A percentile compares a stretch with the other conserved stretches of the same genome.
These are phyloP conservation scores for Pestalotiopsis sp. DNA, from an alignment of 2,329 filamentous ascomycete species.

Conservation along the genomic window DNA sequence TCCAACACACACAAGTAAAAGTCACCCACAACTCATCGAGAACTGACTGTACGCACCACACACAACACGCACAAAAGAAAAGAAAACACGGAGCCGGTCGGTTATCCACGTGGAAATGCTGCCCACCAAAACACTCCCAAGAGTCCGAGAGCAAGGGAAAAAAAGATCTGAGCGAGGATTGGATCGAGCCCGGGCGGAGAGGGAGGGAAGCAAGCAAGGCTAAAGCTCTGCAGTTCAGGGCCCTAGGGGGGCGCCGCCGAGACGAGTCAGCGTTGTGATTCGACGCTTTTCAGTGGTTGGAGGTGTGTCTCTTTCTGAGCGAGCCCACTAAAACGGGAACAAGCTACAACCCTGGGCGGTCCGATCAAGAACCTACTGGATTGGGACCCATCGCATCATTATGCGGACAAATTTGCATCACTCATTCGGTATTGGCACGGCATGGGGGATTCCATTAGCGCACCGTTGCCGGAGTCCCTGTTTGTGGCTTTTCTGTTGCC, in stretches of 20 bases:
- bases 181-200: not conserved
- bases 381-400: constrained; percentile 14
- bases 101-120: not conserved
- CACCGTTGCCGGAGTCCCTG: constrained; percentile 9
- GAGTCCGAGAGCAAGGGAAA: not conserved
- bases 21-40: not conserved
- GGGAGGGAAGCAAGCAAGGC: constrained; percentile 5
- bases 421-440: not conserved
- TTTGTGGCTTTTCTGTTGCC: too few species aligned
- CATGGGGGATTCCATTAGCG: not conserved
- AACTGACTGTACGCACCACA: not conserved
- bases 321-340: constrained; percentile 9
- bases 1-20: not conserved
- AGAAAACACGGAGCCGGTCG: not conserved
- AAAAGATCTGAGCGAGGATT: constrained; percentile 1
- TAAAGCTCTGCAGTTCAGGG: not conserved
- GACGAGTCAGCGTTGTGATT: constrained; percentile 12
- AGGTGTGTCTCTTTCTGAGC: not conserved
- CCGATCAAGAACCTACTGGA: constrained; percentile 11
- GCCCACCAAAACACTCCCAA: not conserved
- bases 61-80: not conserved
- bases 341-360: not conserved
- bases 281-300: constrained; percentile 5
- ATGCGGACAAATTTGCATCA: constrained; percentile 11
- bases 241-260: not conserved